Evolutionary conservation across 2,329 filamentous ascomycete species (phyloP), one percentile per base, ranked within the genome.

Genomic region (Ceratocystis diversiconidia): DNA sequence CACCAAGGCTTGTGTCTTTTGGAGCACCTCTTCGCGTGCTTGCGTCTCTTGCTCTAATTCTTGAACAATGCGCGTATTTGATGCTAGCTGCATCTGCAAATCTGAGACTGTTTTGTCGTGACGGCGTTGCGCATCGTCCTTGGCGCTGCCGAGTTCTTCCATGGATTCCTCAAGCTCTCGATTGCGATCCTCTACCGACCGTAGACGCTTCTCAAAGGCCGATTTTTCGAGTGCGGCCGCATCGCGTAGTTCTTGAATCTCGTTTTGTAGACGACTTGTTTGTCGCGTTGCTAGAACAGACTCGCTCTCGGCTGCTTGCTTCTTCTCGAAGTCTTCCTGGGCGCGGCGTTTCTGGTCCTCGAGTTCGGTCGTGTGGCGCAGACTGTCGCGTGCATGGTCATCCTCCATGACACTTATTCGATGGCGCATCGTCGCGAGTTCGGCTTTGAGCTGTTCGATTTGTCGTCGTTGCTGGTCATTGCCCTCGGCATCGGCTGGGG

Each of bases 341-440:
- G 89, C 88, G 69, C 87, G 88, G 61, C 86, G 81, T 69, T 89
- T 86, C 1, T 87, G 81, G 65, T 95, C 90, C 68, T 92, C 85
- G 25, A 96, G 75, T 71, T 96, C 92, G 71, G 89, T 88, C 69
- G 90, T 87, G 70, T 94, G 88, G 68, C 90, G 86, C 17, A 96
- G 79, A 8, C 85, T 81, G 61, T 85, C 79, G 71, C 96, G 82
- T 66, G 95, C 90, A 70, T 89, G 87, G 72, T 97, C 92, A 70
- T 96, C 90, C 71, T 92, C 92, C 64, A 89, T 78, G 19, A 89
- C 92, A 71, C 91, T 89, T 69, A 96, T 81, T 67, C 92, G 90
- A 76, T 96, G 99, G 68, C 86, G 87, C 62, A 96, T 78, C 0
- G 90, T 89, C 68, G 92, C 94, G 52, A 97, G 79, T 75, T 96